Base-by-base conservation (phyloP, 1,284 basidiomycete genomes). In the Veloboletus limbatus region DNA sequence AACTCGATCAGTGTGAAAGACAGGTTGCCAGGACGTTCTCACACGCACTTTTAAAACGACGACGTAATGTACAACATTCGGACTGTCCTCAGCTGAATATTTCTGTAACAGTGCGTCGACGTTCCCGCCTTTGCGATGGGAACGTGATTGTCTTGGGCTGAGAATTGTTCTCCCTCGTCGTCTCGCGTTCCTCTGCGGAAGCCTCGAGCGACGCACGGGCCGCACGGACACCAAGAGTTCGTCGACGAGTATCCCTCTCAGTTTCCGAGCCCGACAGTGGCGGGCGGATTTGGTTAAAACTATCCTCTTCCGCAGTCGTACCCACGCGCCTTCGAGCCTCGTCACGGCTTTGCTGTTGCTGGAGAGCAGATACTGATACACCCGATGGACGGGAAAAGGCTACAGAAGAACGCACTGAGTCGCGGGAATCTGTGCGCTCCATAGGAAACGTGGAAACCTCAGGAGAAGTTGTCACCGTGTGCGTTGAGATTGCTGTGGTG, bases 401-500 rank as follows among this genome's bases (percentile, higher is more conserved):
- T 6, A 79, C 76, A 26, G 49, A 65, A 58, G 55, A 72, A 68
- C 44, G 73, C 56, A 43, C 65, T 0, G 75, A 75, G 32, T 71
- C 69, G 20, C 63, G 66, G 0, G 79, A 80, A 21, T 73, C 69
- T 8, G 68, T 71, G 8, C 77, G 70, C 16, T 66, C 58, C 21
- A 79, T 53, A 6, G 73, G 70, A 45, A 74, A 72, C 0, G 69
- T 50, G 26, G 68, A 58, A 3, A 55, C 55, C n/a, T 69, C 67
- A 0, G 69, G 66, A 7, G 72, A 69, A 33, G 72, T 75, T 1
- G 78, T 78, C 3, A 79, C 81, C 0, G 80, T 85, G 48, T 81
- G 78, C 0, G 78, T 62, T 1, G 84, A 85, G n/a, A 88, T 49
- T 4, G 83, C 83, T 20, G 82, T 88, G 24, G 85, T 88, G 1